phyloP scores from a whole-genome alignment of 2,329 filamentous ascomycete genomes.

The Botrytis porri region DNA sequence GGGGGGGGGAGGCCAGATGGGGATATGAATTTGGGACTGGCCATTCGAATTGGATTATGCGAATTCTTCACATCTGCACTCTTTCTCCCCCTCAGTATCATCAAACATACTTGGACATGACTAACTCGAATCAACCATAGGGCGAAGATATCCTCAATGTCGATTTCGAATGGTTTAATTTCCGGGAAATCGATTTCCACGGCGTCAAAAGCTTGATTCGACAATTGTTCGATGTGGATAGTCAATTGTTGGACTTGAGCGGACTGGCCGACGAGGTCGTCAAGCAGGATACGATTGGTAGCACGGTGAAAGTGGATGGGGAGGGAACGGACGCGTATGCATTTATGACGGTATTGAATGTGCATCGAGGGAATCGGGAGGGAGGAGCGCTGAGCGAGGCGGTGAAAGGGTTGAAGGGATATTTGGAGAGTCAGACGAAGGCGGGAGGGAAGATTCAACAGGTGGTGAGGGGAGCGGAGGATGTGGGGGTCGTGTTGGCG shows the following conservation, averaged over 20 bases:
- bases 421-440: constrained; percentile 58
- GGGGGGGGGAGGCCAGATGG: not conserved
- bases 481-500: constrained; percentile 77
- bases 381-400: constrained; percentile 59
- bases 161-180: constrained; percentile 99
- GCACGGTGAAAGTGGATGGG: constrained; percentile 95
- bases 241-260: constrained; percentile 81
- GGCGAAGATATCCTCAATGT: constrained; percentile 91
- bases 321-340: constrained; percentile 91
- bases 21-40: not conserved
- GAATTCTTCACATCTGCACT: not conserved
- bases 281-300: constrained; percentile 82
- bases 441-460: constrained; percentile 36
- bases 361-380: constrained; percentile 67
- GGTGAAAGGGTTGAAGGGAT: constrained; percentile 67
- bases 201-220: constrained; percentile 86
- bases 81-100: not conserved
- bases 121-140: constrained; percentile 43
- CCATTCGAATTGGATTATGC: not conserved
- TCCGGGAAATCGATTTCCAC: constrained; percentile 89
- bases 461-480: not conserved
- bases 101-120: not conserved
- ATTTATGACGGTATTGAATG: constrained; percentile 83
- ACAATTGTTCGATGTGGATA: constrained; percentile 88
- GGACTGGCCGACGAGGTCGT: constrained; percentile 82